phyloP scores from a whole-genome alignment of 495 filamentous ascomycete species.

The Talaromyces liani region DNA sequence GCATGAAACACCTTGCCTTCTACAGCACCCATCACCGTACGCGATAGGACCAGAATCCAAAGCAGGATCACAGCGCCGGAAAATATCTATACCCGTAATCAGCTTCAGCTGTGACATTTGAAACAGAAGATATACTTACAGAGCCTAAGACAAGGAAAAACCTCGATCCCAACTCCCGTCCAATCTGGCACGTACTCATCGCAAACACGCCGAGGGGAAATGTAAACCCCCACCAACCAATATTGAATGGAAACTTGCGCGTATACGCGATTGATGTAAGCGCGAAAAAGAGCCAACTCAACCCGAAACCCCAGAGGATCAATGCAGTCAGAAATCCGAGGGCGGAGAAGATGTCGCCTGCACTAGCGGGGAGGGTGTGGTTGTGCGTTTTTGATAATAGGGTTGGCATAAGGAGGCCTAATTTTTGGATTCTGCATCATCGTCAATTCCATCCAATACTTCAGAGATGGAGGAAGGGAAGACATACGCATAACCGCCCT shows the following conservation, averaged over 20 bases:
- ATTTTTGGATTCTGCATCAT: slow-evolving; percentile 19
- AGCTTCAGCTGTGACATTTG: too few species aligned
- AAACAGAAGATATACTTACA: too few species aligned
- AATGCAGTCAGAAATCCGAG: slow-evolving; percentile 29
- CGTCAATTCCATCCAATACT: not conserved
- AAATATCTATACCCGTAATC: slow-evolving; percentile 28
- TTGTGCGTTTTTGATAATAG: slow-evolving; percentile 17
- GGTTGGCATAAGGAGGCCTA: slow-evolving; percentile 23
- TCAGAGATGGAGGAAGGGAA: not conserved
- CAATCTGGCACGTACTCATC: slow-evolving; percentile 31
- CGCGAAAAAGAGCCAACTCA: slow-evolving; percentile 36
- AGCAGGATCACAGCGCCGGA: slow-evolving; percentile 40
- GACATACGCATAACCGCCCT: slow-evolving; percentile 33
- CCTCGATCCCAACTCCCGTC: slow-evolving; percentile 28
- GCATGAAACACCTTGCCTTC: slow-evolving; percentile 43
- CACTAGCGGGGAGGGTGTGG: slow-evolving; percentile 6
- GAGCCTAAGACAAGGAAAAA: slow-evolving; percentile 41
- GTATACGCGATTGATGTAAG: slow-evolving; percentile 21
- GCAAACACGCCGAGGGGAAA: slow-evolving; percentile 47
- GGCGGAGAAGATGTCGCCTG: slow-evolving; percentile 28
- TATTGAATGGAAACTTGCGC: slow-evolving; percentile 46
- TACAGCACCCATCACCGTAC: slow-evolving; percentile 34
- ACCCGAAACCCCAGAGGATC: slow-evolving; percentile 34
- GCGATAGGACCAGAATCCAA: slow-evolving; percentile 42
- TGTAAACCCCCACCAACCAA: slow-evolving; percentile 53